A percentile compares a stretch with the other conserved stretches of the same genome.
Conservation (phyloP, 2,329 filamentous ascomycete genomes). For the Arachnopeziza araneosa region DNA sequence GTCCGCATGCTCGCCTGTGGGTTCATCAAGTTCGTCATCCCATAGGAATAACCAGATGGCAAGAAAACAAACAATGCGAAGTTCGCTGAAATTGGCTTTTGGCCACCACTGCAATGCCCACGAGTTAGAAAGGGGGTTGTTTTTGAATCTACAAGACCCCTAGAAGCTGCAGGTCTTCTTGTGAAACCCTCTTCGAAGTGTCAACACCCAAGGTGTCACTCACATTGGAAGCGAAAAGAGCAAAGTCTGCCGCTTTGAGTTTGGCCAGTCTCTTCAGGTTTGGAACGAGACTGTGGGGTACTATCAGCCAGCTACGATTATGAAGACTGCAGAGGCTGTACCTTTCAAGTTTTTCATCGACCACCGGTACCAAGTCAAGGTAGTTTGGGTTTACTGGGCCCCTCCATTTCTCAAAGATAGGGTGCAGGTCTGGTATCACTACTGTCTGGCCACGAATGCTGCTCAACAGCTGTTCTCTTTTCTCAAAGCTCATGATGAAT, state of each 20-base stretch:
- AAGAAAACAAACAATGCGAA: constrained; percentile 18
- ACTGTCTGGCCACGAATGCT: constrained; percentile 8
- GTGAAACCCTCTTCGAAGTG: neutral
- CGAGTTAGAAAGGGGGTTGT: neutral
- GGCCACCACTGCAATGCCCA: constrained; percentile 20
- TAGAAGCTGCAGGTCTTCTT: neutral
- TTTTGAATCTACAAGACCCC: too few relatives aligned
- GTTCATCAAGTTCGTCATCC: constrained; percentile 25
- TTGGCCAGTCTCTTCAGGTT: constrained; percentile 12
- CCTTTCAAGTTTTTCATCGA: constrained; percentile 6
- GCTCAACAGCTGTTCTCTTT: constrained; percentile 3
- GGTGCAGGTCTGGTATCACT: constrained; percentile 8
- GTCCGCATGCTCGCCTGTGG: constrained; percentile 14
- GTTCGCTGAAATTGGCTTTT: constrained; percentile 11
- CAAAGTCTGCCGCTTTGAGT: constrained; percentile 20
- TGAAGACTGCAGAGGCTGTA: neutral
- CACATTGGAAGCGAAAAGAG: constrained; percentile 18
- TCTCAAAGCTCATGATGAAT: neutral
- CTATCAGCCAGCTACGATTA: neutral
- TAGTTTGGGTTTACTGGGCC: constrained; percentile 6
- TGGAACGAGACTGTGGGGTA: constrained; percentile 1
- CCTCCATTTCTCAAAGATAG: constrained; percentile 5
- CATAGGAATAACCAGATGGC: constrained; percentile 26
- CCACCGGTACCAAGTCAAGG: constrained; percentile 1
- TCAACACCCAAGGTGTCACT: neutral